These are phyloP conservation scores for Tricholoma sp. DNA, from an alignment of 768 basidiomycete genomes.

Conservation along the genomic window DNA sequence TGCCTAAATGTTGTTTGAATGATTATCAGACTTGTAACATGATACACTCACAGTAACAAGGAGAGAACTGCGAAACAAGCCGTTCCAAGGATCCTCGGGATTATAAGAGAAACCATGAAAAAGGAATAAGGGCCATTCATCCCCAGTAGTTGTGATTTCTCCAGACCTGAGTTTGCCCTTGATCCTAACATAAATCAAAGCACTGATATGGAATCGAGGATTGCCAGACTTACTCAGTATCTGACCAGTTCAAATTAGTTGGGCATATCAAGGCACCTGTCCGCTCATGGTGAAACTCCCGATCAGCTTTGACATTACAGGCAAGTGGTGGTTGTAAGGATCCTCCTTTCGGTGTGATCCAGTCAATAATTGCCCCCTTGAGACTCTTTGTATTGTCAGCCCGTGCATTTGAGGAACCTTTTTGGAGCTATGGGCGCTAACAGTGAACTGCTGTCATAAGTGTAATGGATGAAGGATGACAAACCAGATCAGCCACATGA, in stretches of 20 bases:
- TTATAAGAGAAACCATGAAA: not conserved
- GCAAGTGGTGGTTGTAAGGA: not conserved
- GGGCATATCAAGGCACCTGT: constrained; percentile 9
- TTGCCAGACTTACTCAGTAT: constrained; percentile 3
- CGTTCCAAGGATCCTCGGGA: not conserved
- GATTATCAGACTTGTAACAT: not conserved
- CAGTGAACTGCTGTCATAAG: not conserved
- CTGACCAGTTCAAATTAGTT: constrained; percentile 9
- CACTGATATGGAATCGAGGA: not conserved
- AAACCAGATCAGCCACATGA: constrained; percentile 3
- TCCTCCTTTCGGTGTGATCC: not conserved
- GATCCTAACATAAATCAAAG: not conserved
- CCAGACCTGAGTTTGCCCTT: constrained; percentile 6
- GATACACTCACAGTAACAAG: not conserved
- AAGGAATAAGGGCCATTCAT: not conserved
- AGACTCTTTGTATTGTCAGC: not conserved
- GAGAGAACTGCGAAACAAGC: not conserved
- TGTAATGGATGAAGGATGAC: constrained; percentile 1
- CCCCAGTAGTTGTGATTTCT: constrained; percentile 5
- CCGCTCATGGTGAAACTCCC: not conserved
- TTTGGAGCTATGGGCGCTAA: not conserved
- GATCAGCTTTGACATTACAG: not conserved
- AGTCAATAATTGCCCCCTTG: not conserved
- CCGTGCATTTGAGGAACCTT: constrained; percentile 2
- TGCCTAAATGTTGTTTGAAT: not conserved